Evolutionary conservation across 208 protist species (phyloP).

Genomic region (Strigomonas culicis): DNA sequence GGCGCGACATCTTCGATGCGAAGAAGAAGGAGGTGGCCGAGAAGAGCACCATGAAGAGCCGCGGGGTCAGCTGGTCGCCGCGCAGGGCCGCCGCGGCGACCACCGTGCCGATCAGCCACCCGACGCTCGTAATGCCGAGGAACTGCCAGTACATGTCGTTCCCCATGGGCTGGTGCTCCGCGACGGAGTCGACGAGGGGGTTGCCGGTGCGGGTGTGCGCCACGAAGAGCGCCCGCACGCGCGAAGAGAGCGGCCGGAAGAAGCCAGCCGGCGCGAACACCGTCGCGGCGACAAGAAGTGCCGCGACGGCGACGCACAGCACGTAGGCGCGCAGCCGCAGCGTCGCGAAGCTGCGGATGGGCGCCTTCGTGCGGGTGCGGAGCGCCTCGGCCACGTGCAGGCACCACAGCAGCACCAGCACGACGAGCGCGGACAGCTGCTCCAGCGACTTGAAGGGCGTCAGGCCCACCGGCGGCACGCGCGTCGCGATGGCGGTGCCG

Average conservation of each 20-base stretch:
- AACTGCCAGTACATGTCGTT: constrained; percentile 17
- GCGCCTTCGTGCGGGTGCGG: constrained; percentile 12
- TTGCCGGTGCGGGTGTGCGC: constrained; percentile 73
- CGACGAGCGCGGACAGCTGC: constrained; percentile 91
- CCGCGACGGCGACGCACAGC: constrained; percentile 19
- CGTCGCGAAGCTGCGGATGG: constrained; percentile 22
- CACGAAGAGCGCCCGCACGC: constrained; percentile 68
- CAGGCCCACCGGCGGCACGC: constrained; percentile 94
- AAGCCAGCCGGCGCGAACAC: constrained; percentile 39
- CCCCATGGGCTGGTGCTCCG: constrained; percentile 46
- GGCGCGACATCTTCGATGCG: constrained; percentile 46
- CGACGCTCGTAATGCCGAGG: constrained; percentile 18
- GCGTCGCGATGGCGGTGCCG: constrained; percentile 92
- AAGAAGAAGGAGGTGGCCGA: constrained; percentile 55
- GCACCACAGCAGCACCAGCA: constrained; percentile 59
- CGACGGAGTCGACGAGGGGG: constrained; percentile 78
- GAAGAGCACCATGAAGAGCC: constrained; percentile 43
- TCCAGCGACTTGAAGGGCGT: constrained; percentile 93
- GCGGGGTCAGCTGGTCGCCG: constrained; percentile 1
- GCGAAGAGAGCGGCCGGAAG: constrained; percentile 48
- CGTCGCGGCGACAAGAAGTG: constrained; percentile 18
- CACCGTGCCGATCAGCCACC: constrained; percentile 21
- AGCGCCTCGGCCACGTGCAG: constrained; percentile 29
- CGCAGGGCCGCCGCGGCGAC: background rate
- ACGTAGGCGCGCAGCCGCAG: constrained; percentile 28